Percentiles rank a stretch among this genome's conserved stretches.
Conservation (phyloP, 2,329 filamentous ascomycete species). For the Cucurbitaria berberidis region DNA sequence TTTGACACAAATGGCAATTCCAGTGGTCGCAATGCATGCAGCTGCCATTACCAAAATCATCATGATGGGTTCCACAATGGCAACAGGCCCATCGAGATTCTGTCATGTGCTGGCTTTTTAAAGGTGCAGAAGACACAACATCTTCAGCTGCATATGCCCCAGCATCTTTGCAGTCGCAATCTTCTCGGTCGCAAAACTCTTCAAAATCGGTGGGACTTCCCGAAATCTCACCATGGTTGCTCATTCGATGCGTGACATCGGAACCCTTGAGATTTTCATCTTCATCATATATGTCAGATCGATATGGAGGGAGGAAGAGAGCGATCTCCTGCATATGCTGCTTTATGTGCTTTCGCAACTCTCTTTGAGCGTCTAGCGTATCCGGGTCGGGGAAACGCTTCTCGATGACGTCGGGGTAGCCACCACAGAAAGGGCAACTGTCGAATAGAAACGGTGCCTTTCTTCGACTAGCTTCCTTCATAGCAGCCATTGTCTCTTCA, state of each 20-base stretch:
- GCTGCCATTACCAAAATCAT: background rate
- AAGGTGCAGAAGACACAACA: too few relatives aligned
- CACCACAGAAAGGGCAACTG: slow-evolving; percentile 4
- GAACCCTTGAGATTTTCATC: background rate
- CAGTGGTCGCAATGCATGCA: background rate
- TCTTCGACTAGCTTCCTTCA: background rate
- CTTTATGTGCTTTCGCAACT: slow-evolving; percentile 3
- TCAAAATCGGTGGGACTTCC: background rate
- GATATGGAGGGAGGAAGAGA: slow-evolving; percentile 1
- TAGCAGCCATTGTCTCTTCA: background rate
- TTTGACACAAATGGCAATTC: background rate
- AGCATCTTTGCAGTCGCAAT: background rate
- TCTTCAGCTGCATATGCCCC: background rate
- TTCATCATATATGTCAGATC: background rate
- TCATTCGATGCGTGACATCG: background rate
- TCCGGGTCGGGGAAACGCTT: background rate
- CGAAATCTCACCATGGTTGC: background rate
- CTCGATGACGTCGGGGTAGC: slow-evolving; percentile 1
- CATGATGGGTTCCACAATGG: background rate
- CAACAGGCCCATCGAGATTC: background rate
- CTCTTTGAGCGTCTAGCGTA: background rate
- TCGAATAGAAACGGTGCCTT: slow-evolving; percentile 1
- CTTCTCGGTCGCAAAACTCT: background rate
- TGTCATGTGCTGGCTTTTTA: too few relatives aligned
- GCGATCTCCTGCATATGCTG: slow-evolving; percentile 7